These are phyloP conservation scores for Ogataea siamensis DNA, from an alignment of 805 yeast genomes.

Conservation along the genomic window DNA sequence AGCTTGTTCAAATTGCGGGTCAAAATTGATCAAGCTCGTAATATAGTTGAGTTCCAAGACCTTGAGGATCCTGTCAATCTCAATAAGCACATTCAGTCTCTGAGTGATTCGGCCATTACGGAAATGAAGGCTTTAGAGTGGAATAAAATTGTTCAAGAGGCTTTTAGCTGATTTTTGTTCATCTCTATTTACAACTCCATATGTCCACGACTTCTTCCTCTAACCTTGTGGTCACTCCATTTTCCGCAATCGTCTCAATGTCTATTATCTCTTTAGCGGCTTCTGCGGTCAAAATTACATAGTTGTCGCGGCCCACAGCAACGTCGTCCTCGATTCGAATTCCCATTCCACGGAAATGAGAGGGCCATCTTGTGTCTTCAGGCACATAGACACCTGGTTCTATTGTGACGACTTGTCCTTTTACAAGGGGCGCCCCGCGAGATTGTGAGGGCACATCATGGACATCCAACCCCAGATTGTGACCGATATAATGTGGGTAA, in stretches of 20 bases:
- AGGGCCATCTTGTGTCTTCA: conserved; percentile 66
- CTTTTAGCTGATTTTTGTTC: conserved; percentile 15
- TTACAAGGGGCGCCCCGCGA: conserved; percentile 48
- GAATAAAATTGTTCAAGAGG: conserved; percentile 14
- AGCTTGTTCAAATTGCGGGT: conserved; percentile 27
- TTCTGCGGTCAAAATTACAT: conserved; percentile 65
- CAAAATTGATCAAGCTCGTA: conserved; percentile 20
- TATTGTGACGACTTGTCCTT: conserved; percentile 85
- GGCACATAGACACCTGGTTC: conserved; percentile 98
- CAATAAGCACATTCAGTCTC: conserved; percentile 6
- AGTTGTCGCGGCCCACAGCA: conserved; percentile 63
- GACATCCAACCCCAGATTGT: conserved; percentile 88
- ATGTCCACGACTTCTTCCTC: conserved; percentile 41
- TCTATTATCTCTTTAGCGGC: conserved; percentile 86
- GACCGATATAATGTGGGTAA: conserved; percentile 96
- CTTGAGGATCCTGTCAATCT: conserved; percentile 3
- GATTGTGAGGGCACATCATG: conserved; percentile 75
- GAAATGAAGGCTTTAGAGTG: conserved; percentile 22
- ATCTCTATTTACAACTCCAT: conserved; percentile 16
- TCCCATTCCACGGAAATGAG: conserved; percentile 81
- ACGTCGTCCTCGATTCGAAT: conserved; percentile 94
- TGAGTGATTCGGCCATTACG: conserved; percentile 15
- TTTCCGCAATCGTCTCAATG: conserved; percentile 63
- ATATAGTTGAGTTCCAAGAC: conserved; percentile 14
- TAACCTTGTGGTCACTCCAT: conserved; percentile 52